Conservation (phyloP, 257 asterid species). For the Scutellaria barbata region DNA sequence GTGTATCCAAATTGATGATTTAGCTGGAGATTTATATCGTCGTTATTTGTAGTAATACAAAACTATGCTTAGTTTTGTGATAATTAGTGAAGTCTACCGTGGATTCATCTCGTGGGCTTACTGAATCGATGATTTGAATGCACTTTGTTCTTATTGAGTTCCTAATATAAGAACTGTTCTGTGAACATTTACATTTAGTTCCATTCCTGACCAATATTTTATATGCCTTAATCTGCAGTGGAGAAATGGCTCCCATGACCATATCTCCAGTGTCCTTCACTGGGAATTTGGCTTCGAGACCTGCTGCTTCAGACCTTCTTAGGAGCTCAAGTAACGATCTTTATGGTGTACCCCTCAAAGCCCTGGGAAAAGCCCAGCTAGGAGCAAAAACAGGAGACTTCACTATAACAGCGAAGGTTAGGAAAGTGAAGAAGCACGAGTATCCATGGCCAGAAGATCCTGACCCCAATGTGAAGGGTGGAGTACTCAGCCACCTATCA, state of each 20-base stretch:
- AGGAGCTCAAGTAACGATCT: slow-evolving; percentile 69
- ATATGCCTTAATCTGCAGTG: slow-evolving; percentile 26
- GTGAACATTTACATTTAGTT: slow-evolving; percentile 2
- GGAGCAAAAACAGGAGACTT: slow-evolving; percentile 61
- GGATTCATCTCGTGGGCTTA: slow-evolving; percentile 17
- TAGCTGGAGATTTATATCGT: background rate
- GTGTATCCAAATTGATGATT: slow-evolving; percentile 3
- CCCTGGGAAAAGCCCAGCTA: slow-evolving; percentile 62
- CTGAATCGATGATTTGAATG: slow-evolving; percentile 19
- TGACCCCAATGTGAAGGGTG: slow-evolving; percentile 90
- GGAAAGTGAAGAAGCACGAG: slow-evolving; percentile 75
- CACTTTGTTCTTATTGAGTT: slow-evolving; percentile 10
- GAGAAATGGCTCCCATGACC: slow-evolving; percentile 62
- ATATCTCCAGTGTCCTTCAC: slow-evolving; percentile 62
- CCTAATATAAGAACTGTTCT: background rate
- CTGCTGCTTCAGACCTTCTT: slow-evolving; percentile 77
- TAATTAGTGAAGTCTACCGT: background rate
- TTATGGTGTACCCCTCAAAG: slow-evolving; percentile 68
- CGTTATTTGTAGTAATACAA: background rate
- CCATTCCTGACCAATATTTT: background rate
- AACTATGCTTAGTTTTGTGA: slow-evolving; percentile 20
- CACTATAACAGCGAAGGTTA: slow-evolving; percentile 60
- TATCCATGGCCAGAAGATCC: slow-evolving; percentile 89
- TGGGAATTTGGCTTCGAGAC: slow-evolving; percentile 59
- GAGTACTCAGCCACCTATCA: slow-evolving; percentile 84